Percentiles rank a stretch among this genome's conserved stretches.
These are phyloP conservation scores for Epichloe sp. DNA, from an alignment of 2,329 filamentous ascomycete species.

Conservation along the genomic window DNA sequence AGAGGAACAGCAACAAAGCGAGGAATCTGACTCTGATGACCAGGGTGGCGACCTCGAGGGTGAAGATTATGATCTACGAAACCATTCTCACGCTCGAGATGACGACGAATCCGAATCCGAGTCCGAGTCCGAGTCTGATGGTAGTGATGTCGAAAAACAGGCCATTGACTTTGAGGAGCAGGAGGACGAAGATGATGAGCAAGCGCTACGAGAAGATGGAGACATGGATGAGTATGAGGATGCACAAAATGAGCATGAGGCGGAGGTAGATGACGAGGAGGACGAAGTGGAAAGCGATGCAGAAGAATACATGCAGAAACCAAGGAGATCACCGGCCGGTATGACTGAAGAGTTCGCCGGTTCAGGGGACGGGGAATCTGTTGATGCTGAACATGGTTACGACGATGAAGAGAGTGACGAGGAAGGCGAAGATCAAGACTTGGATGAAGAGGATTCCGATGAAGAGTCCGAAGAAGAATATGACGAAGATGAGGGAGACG, in stretches of 20 bases:
- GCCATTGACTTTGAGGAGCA: constrained; percentile 21
- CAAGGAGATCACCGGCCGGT: background rate
- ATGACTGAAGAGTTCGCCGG: background rate
- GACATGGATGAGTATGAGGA: constrained; percentile 7
- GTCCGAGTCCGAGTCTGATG: constrained; percentile 2
- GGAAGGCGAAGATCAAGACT: constrained; percentile 7
- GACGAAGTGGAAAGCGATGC: background rate
- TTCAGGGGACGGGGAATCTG: constrained; percentile 14
- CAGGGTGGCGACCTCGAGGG: constrained; percentile 17
- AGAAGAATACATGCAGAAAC: background rate
- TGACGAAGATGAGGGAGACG: constrained; percentile 1
- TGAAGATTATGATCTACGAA: constrained; percentile 22
- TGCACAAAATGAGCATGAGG: constrained; percentile 2
- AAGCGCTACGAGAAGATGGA: constrained; percentile 4
- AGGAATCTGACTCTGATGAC: constrained; percentile 7
- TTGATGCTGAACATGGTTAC: constrained; percentile 13
- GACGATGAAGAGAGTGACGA: constrained; percentile 9
- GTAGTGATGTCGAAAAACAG: constrained; percentile 8
- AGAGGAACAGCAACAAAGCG: constrained; percentile 2
- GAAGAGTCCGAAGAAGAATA: constrained; percentile 3
- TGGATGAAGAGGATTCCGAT: constrained; percentile 7
- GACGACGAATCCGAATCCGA: constrained; percentile 13
- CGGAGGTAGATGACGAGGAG: background rate
- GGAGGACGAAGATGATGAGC: constrained; percentile 6
- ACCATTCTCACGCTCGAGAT: constrained; percentile 18